phyloP scores from a whole-genome alignment of 73 alveolate species.

The Blepharisma japonicum region DNA sequence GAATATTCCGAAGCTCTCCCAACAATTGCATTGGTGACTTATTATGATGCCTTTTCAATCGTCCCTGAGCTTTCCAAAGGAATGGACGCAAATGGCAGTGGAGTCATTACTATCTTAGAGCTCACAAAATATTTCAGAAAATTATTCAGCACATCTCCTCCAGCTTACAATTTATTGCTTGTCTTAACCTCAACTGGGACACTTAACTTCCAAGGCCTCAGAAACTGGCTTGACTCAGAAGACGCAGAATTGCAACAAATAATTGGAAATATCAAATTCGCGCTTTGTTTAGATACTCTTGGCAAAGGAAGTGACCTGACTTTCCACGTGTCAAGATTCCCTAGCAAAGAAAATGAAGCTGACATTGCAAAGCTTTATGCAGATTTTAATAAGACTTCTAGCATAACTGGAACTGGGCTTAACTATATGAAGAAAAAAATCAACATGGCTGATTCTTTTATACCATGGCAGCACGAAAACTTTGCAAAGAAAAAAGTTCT shows the following conservation, averaged over 20 bases:
- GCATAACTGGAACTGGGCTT: conserved; percentile 44
- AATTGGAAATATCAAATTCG: conserved; percentile 61
- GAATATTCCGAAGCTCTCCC: conserved; percentile 52
- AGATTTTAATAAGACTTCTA: conserved; percentile 55
- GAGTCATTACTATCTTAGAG: conserved; percentile 57
- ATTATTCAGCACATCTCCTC: conserved; percentile 35
- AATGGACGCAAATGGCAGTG: conserved; percentile 69
- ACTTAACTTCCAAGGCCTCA: conserved; percentile 60
- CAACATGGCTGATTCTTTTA: conserved; percentile 57
- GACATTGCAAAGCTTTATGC: conserved; percentile 52
- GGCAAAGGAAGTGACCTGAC: conserved; percentile 50
- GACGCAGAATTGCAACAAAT: conserved; percentile 49
- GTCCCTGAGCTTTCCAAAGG: conserved; percentile 62
- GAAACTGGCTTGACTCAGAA: conserved; percentile 41
- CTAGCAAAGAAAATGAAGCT: conserved; percentile 58
- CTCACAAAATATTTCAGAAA: conserved; percentile 52
- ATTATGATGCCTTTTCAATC: conserved; percentile 58
- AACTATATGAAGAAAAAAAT: conserved; percentile 62
- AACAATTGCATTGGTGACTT: conserved; percentile 62
- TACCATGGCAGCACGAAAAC: conserved; percentile 74
- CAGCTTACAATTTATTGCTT: conserved; percentile 60
- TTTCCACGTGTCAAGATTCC: conserved; percentile 62
- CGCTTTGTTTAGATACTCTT: conserved; percentile 63
- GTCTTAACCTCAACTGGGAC: conserved; percentile 63
- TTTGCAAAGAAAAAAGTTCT: conserved; percentile 60